phyloP scores from a whole-genome alignment of 208 protist species.

The Strigomonas culicis region DNA sequence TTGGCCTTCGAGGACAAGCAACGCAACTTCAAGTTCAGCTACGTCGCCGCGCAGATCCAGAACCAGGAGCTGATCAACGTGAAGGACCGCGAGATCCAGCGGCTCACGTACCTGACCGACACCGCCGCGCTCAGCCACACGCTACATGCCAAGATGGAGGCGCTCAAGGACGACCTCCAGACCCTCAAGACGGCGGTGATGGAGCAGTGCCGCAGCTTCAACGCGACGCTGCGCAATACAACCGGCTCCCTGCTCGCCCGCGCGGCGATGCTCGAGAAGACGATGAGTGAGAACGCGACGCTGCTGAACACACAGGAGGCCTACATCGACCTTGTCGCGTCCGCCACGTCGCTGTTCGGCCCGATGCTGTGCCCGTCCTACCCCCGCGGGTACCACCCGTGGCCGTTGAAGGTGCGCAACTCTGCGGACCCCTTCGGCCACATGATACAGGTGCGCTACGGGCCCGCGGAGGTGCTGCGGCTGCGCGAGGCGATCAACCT shows the following conservation, averaged over 20 bases:
- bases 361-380: slow-evolving; percentile 86
- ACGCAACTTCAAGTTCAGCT: slow-evolving; percentile 49
- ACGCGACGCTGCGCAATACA: slow-evolving; percentile 38
- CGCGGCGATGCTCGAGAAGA: slow-evolving; percentile 45
- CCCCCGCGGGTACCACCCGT: slow-evolving; percentile 81
- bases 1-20: slow-evolving; percentile 51
- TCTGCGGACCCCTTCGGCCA: slow-evolving; percentile 69
- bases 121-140: slow-evolving; percentile 27
- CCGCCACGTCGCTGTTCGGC: slow-evolving; percentile 48
- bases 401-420: slow-evolving; percentile 84
- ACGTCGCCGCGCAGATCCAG: slow-evolving; percentile 38
- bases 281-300: slow-evolving; percentile 51
- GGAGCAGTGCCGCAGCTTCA: slow-evolving; percentile 51
- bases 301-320: slow-evolving; percentile 52
- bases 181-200: slow-evolving; percentile 28
- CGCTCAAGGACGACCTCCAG: slow-evolving; percentile 45
- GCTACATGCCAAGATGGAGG: slow-evolving; percentile 26
- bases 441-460: slow-evolving; percentile 66
- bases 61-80: slow-evolving; percentile 33
- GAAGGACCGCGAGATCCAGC: slow-evolving; percentile 65
- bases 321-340: slow-evolving; percentile 56
- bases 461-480: slow-evolving; percentile 42
- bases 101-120: slow-evolving; percentile 61
- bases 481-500: slow-evolving; percentile 62
- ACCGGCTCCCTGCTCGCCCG: slow-evolving; percentile 48